These are phyloP conservation scores for Oldenlandia corymbosa DNA, from an alignment of 257 asterid genomes.

Conservation along the genomic window DNA sequence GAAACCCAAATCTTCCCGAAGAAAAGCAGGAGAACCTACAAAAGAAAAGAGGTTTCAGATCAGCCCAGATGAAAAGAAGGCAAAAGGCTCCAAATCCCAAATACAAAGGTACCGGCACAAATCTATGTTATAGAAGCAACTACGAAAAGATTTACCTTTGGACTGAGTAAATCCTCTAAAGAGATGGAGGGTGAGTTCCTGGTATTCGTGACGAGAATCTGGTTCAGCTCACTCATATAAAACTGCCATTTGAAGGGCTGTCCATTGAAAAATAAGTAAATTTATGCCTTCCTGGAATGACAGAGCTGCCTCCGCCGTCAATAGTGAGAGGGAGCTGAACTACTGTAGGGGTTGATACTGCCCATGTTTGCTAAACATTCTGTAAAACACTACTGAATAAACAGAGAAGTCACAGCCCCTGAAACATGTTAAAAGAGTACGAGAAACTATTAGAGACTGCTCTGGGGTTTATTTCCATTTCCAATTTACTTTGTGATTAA, in stretches of 20 bases:
- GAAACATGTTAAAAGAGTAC: too few species aligned
- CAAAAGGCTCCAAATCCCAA: neutral
- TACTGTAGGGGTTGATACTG: neutral
- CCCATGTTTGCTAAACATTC: neutral
- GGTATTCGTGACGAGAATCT: constrained; percentile 40
- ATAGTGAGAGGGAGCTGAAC: constrained; percentile 6
- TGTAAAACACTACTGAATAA: too few species aligned
- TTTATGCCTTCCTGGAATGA: constrained; percentile 50
- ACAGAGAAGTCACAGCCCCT: too few species aligned
- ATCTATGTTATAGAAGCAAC: too few species aligned
- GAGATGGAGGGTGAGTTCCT: constrained; percentile 32
- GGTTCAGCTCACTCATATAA: constrained; percentile 73
- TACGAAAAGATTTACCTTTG: constrained; percentile 29
- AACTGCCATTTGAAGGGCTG: constrained; percentile 64
- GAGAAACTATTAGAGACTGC: too few species aligned
- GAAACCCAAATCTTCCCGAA: constrained; percentile 5
- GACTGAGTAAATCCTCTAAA: constrained; percentile 45
- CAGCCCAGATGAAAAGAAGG: neutral
- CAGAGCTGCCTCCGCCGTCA: constrained; percentile 55
- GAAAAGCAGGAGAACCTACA: constrained; percentile 9
- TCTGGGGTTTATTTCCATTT: too few species aligned
- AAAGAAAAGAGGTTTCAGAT: too few species aligned
- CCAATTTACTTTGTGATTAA: too few species aligned
- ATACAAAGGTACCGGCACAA: neutral
- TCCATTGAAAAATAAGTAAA: constrained; percentile 55